Evolutionary conservation across 352 stramenopile species (phyloP), one percentile per base, ranked within the genome.

Genomic region (Phytopythium helicoides): DNA sequence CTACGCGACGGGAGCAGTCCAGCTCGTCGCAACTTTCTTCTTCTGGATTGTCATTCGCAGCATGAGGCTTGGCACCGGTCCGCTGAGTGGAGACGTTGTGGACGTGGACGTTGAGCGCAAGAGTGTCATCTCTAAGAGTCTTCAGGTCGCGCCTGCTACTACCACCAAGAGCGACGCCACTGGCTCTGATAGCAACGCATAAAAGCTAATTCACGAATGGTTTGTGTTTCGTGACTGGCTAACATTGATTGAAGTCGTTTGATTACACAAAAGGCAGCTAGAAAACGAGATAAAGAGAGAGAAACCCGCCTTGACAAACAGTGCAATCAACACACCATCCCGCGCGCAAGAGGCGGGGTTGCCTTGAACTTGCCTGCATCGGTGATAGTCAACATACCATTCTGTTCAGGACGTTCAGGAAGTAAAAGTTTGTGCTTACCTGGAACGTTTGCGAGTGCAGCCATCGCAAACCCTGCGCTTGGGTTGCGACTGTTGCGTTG

Each of bases 391-490:
- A 5, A 33, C 28, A 33, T 9, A 9, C 28, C 28, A 33, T n/a
- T n/a, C n/a, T n/a, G n/a, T n/a, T n/a, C n/a, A n/a, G n/a, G 10
- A 34, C 41, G 5, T 21, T 6, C 3, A 14, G 12, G 19, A 15
- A 21, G 3, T 9, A 51, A 11, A 2, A 16, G 9, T 9, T 21
- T 15, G 14, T 11, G 60, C 79, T 4, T 58, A 69, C 68, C 64
- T 65, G 68, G 68, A 26, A 77, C 64, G 45, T 74, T 66, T 54
- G 72, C 72, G n/a, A 77, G 64, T 40, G 68, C 68, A 16, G 68
- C 62, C 48, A 66, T 62, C 3, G 68, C 68, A 47, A 77, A 69
- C 6, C 68, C 68, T 44, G 61, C 64, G 28, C 74, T 62, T 6
- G 68, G 68, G n/a, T 71, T 73, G 38, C 72, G 56, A 1, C 62